Evolutionary conservation across 2,329 filamentous ascomycete genomes (phyloP).

Genomic region (Colletotrichum sublineola): DNA sequence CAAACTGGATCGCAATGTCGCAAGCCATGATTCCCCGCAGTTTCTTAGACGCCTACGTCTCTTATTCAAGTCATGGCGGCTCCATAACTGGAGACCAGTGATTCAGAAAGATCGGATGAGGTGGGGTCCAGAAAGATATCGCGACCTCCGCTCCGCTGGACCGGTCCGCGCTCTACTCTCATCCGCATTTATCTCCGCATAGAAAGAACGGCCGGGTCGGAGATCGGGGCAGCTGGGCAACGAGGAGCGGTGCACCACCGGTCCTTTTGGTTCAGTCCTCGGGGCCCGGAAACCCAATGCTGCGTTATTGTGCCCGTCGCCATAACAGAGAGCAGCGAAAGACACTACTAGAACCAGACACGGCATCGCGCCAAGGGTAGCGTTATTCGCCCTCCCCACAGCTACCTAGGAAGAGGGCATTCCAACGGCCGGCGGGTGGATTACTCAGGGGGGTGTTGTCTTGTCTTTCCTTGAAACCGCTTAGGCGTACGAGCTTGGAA

Average conservation of each 20-base stretch:
- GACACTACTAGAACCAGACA: neutral
- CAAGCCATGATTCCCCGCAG: neutral
- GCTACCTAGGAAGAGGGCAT: conserved; percentile 7
- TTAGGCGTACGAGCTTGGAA: conserved; percentile 6
- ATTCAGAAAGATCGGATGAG: neutral
- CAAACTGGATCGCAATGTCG: conserved; percentile 16
- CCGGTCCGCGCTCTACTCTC: conserved; percentile 3
- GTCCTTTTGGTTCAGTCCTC: neutral
- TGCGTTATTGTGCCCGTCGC: neutral
- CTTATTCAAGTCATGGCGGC: neutral
- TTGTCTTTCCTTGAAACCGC: conserved; percentile 20
- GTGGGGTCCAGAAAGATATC: neutral
- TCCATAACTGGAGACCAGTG: neutral
- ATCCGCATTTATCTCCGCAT: neutral
- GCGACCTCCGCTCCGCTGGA: conserved; percentile 18
- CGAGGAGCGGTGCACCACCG: neutral
- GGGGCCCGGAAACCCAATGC: neutral
- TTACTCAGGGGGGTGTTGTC: neutral
- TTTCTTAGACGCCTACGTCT: neutral
- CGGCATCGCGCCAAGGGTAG: conserved; percentile 22
- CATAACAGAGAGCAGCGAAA: neutral
- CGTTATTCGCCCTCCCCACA: neutral
- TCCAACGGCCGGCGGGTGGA: conserved; percentile 19
- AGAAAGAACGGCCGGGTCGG: conserved; percentile 3
- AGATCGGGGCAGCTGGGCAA: neutral